Evolutionary conservation across 2,329 filamentous ascomycete species (phyloP).

Genomic region (Didymella segeticola): DNA sequence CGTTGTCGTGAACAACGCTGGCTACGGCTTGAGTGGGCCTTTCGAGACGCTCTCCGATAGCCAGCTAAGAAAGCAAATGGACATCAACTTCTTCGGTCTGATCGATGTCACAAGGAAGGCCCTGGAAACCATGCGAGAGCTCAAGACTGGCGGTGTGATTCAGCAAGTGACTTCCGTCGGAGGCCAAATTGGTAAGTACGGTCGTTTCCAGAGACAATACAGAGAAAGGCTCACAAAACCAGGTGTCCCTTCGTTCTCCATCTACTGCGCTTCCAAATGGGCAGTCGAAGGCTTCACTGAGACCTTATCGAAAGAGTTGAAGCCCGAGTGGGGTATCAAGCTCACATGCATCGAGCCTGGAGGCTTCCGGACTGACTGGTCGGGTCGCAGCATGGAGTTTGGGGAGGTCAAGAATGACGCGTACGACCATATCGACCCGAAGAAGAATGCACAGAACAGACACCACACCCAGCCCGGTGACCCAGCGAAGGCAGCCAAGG

Average conservation of each 20-base stretch:
- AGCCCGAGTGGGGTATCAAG: slow-evolving; percentile 57
- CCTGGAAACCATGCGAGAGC: slow-evolving; percentile 54
- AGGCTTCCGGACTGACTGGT: slow-evolving; percentile 57
- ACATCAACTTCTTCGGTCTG: slow-evolving; percentile 67
- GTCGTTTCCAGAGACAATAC: not conserved
- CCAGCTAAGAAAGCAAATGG: slow-evolving; percentile 61
- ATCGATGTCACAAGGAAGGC: slow-evolving; percentile 60
- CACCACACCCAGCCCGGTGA: slow-evolving; percentile 59
- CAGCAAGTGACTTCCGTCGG: slow-evolving; percentile 64
- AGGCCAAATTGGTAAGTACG: slow-evolving; percentile 49
- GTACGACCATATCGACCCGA: slow-evolving; percentile 58
- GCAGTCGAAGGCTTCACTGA: slow-evolving; percentile 59
- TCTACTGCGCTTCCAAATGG: slow-evolving; percentile 54
- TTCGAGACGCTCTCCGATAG: slow-evolving; percentile 60
- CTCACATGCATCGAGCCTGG: slow-evolving; percentile 56
- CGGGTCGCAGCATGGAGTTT: slow-evolving; percentile 56
- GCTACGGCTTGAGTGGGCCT: slow-evolving; percentile 61
- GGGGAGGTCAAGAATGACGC: slow-evolving; percentile 53
- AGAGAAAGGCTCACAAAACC: not conserved
- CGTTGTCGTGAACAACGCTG: slow-evolving; percentile 68
- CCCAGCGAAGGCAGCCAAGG: slow-evolving; percentile 56
- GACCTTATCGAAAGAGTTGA: slow-evolving; percentile 51
- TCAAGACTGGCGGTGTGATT: slow-evolving; percentile 61
- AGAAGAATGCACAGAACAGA: slow-evolving; percentile 49
- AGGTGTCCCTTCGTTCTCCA: slow-evolving; percentile 28